phyloP scores from a whole-genome alignment of 768 basidiomycete genomes.

The Xerocomellus dryophilus region DNA sequence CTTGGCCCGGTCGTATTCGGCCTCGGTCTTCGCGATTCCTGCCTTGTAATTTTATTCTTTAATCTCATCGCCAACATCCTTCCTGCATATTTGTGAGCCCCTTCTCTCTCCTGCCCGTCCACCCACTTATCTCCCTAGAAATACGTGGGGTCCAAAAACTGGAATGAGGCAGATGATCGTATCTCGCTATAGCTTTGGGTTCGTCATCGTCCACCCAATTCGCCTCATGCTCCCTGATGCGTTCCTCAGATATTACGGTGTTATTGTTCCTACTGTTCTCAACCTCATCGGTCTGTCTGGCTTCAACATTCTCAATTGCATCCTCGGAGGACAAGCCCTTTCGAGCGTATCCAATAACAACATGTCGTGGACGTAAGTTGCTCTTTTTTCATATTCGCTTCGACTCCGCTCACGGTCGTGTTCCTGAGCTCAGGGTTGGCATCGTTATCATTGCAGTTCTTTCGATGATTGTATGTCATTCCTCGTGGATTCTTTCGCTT shows the following conservation, averaged over 20 bases:
- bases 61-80: conserved; percentile 56
- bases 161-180: conserved; percentile 83
- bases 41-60: conserved; percentile 64
- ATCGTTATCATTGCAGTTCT: conserved; percentile 74
- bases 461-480: conserved; percentile 52
- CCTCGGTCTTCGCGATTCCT: conserved; percentile 60
- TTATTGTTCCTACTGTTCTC: conserved; percentile 48
- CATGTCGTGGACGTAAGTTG: conserved; percentile 49
- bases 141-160: conserved; percentile 75
- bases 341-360: conserved; percentile 50
- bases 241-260: conserved; percentile 49
- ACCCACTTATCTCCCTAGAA: conserved; percentile 27
- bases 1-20: conserved; percentile 63
- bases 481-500: not conserved
- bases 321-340: conserved; percentile 67
- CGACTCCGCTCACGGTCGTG: conserved; percentile 2
- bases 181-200: conserved; percentile 61
- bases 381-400: conserved; percentile 1
- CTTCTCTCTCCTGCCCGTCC: not conserved
- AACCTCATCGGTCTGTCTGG: conserved; percentile 62
- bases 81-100: conserved; percentile 57
- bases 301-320: conserved; percentile 63
- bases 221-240: conserved; percentile 8
- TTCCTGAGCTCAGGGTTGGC: conserved; percentile 53
- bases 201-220: conserved; percentile 34